Conservation (phyloP, 805 yeast genomes). For the Myxozyma nipponensis region DNA sequence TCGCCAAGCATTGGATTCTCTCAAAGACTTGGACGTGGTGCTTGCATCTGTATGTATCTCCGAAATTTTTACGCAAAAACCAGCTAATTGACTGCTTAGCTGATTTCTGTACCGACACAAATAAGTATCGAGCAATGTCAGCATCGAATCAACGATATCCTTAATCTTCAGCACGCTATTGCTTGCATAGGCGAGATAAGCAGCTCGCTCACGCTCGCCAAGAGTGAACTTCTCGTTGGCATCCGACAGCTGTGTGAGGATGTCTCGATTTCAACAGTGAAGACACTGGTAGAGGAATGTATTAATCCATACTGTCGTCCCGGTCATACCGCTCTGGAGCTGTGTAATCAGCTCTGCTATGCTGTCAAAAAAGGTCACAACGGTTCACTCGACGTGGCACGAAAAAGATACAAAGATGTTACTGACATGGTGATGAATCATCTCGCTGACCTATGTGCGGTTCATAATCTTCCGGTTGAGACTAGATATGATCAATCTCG, state of each 20-base stretch:
- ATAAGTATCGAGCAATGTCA: conserved; percentile 32
- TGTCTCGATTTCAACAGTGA: conserved; percentile 30
- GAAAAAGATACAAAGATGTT: conserved; percentile 41
- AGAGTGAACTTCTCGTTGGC: conserved; percentile 20
- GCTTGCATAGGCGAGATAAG: conserved; percentile 28
- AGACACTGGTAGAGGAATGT: conserved; percentile 33
- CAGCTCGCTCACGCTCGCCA: conserved; percentile 20
- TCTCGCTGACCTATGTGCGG: conserved; percentile 32
- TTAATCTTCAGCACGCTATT: conserved; percentile 42
- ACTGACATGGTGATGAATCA: conserved; percentile 39
- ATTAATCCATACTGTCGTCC: conserved; percentile 45
- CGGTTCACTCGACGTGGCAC: conserved; percentile 46
- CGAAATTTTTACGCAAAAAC: not conserved
- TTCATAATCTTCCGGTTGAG: conserved; percentile 34
- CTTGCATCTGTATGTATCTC: conserved; percentile 35
- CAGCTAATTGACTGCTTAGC: conserved; percentile 1
- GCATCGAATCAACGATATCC: conserved; percentile 43
- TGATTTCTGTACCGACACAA: conserved; percentile 34
- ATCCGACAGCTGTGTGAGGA: conserved; percentile 33
- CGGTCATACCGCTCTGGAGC: conserved; percentile 42
- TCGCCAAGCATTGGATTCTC: conserved; percentile 31
- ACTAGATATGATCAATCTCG: conserved; percentile 38
- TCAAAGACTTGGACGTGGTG: conserved; percentile 43
- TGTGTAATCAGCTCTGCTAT: conserved; percentile 45
- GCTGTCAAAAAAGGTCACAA: conserved; percentile 46